Percentiles rank a stretch among this genome's conserved stretches.
Evolutionary conservation across 371 early-diverging fungal genomes (phyloP).

Genomic region (Nematocida ironsii): DNA sequence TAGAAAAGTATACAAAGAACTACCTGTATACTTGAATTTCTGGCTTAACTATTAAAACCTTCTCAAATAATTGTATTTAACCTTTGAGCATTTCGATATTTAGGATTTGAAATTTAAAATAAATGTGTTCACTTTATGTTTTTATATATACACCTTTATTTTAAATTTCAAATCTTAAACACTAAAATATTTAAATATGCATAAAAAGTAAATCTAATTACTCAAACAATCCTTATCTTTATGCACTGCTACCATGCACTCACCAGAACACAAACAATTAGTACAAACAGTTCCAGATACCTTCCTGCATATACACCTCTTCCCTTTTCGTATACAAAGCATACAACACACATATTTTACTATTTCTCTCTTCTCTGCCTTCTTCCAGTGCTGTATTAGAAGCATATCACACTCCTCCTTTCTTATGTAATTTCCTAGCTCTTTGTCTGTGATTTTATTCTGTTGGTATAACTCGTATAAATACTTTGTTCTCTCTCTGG

Average conservation of each 20-base stretch:
- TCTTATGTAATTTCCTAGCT: background rate
- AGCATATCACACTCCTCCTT: slow-evolving; percentile 12
- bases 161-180: too few species aligned
- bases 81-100: too few species aligned
- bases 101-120: too few species aligned
- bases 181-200: too few species aligned
- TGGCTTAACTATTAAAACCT: too few species aligned
- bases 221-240: too few species aligned
- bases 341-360: slow-evolving; percentile 16
- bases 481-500: slow-evolving; percentile 29
- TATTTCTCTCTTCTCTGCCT: background rate
- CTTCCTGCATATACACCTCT: slow-evolving; percentile 37
- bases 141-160: too few species aligned
- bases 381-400: slow-evolving; percentile 23
- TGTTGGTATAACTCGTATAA: background rate
- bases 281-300: slow-evolving; percentile 3
- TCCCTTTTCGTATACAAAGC: slow-evolving; percentile 42
- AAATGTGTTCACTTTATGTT: too few species aligned
- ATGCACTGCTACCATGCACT: background rate
- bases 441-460: slow-evolving; percentile 17
- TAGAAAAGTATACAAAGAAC: too few species aligned
- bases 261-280: slow-evolving; percentile 32
- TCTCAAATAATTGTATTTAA: too few species aligned
- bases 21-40: too few species aligned
- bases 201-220: too few species aligned